phyloP scores from a whole-genome alignment of 78 protist genomes.

The Mantamonas sphyraenae region DNA sequence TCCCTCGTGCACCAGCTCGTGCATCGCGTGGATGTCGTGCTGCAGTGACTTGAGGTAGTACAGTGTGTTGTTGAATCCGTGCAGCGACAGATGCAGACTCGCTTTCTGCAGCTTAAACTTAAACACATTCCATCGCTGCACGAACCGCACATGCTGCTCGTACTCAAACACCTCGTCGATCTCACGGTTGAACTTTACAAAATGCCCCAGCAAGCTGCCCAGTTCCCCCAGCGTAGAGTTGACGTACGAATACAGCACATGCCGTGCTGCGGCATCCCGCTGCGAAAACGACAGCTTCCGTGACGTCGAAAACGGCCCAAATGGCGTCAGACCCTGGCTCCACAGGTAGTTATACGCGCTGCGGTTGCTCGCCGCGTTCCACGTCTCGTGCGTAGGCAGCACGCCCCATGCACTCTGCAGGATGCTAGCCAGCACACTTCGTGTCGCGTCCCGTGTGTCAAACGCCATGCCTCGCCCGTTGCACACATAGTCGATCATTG shows the following conservation, averaged over 20 bases:
- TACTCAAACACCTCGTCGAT: slow-evolving; percentile 13
- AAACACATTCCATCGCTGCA: slow-evolving; percentile 13
- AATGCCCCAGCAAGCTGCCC: not conserved
- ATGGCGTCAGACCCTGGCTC: slow-evolving; percentile 5
- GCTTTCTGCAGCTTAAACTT: not conserved
- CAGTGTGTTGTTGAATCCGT: slow-evolving; percentile 8
- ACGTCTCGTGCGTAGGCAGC: slow-evolving; percentile 11
- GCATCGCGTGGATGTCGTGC: too few relatives aligned
- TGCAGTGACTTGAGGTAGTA: not conserved
- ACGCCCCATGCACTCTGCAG: slow-evolving; percentile 23
- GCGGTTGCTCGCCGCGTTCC: not conserved
- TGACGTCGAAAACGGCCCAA: slow-evolving; percentile 6
- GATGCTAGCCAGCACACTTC: not conserved
- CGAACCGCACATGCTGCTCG: slow-evolving; percentile 1
- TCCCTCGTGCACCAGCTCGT: too few relatives aligned
- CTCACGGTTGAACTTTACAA: not conserved
- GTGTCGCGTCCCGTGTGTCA: slow-evolving; percentile 4
- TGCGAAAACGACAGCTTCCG: not conserved
- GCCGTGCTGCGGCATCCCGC: slow-evolving; percentile 6
- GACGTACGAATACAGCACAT: not conserved
- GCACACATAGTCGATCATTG: too few relatives aligned
- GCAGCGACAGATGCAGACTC: slow-evolving; percentile 12
- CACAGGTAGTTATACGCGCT: not conserved
- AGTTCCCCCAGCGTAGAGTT: slow-evolving; percentile 2
- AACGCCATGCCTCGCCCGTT: not conserved